These are phyloP conservation scores for Leccinum incarnatum DNA, from an alignment of 768 basidiomycete genomes.

Conservation along the genomic window DNA sequence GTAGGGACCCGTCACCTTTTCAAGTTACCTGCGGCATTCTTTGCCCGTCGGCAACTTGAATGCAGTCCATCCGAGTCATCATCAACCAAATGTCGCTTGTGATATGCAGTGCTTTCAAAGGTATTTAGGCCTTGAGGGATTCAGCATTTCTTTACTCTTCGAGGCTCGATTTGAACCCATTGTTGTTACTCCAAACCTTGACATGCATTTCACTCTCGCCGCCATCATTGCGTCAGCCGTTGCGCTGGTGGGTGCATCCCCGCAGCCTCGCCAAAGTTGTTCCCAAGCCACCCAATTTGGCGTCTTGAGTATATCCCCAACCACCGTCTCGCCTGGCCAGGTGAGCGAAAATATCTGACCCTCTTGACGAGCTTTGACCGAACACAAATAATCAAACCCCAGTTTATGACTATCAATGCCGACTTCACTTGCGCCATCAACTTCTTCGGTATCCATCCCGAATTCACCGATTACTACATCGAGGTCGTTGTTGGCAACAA, in stretches of 20 bases:
- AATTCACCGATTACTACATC: slow-evolving; percentile 34
- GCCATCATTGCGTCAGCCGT: slow-evolving; percentile 9
- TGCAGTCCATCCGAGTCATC: not conserved
- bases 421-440: slow-evolving; percentile 30
- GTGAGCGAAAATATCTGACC: slow-evolving; percentile 8
- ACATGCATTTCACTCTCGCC: slow-evolving; percentile 1
- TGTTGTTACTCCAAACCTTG: not conserved
- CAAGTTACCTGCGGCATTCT: slow-evolving; percentile 2
- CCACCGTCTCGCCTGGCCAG: slow-evolving; percentile 23
- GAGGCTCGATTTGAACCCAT: not conserved
- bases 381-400: not conserved
- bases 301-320: slow-evolving; percentile 17
- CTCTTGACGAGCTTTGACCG: not conserved
- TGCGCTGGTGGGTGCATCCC: slow-evolving; percentile 17
- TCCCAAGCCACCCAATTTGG: slow-evolving; percentile 24
- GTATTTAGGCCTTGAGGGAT: slow-evolving; percentile 12
- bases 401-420: slow-evolving; percentile 22
- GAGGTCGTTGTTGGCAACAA: slow-evolving; percentile 33
- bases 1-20: not conserved
- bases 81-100: not conserved
- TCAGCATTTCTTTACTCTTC: not conserved
- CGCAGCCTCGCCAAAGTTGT: slow-evolving; percentile 21
- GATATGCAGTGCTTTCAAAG: not conserved
- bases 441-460: slow-evolving; percentile 13
- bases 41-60: not conserved